phyloP scores from a whole-genome alignment of 257 asterid species.

The Ilex asprella region DNA sequence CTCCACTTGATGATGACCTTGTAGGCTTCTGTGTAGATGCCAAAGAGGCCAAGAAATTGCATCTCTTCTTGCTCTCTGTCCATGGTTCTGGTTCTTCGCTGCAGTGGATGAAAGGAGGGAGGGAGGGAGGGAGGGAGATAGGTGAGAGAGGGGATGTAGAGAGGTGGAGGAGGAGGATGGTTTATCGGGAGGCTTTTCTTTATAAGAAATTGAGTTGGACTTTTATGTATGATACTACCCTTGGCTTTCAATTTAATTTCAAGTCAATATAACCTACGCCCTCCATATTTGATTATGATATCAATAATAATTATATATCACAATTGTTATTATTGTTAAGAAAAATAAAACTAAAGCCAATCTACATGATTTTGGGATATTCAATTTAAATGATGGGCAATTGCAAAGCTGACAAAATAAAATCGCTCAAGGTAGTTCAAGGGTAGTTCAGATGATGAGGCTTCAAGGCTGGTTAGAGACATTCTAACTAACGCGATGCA shows the following conservation, averaged over 20 bases:
- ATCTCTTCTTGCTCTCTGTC: conserved; percentile 64
- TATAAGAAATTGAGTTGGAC: background rate
- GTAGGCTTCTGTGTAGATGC: conserved; percentile 43
- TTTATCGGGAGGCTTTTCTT: too few relatives aligned
- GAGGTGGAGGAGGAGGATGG: background rate
- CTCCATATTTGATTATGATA: too few relatives aligned
- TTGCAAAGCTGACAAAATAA: too few relatives aligned
- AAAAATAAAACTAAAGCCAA: too few relatives aligned
- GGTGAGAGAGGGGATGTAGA: background rate
- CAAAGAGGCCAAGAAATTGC: conserved; percentile 48
- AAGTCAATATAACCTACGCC: background rate
- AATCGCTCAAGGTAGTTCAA: too few relatives aligned
- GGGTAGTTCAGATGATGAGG: too few relatives aligned
- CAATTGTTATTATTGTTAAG: too few relatives aligned
- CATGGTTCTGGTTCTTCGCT: conserved; percentile 18
- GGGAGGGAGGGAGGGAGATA: background rate
- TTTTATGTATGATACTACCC: background rate
- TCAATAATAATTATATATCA: too few relatives aligned
- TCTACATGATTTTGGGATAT: too few relatives aligned
- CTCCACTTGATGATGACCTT: conserved; percentile 35
- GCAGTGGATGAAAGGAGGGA: background rate
- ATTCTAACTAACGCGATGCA: too few relatives aligned
- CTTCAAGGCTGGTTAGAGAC: too few relatives aligned
- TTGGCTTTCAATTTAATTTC: background rate
- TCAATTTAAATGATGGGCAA: too few relatives aligned